A percentile compares a stretch with the other conserved stretches of the same genome.
phyloP scores from a whole-genome alignment of 2,329 filamentous ascomycete species.

The Fusarium haematococcum region DNA sequence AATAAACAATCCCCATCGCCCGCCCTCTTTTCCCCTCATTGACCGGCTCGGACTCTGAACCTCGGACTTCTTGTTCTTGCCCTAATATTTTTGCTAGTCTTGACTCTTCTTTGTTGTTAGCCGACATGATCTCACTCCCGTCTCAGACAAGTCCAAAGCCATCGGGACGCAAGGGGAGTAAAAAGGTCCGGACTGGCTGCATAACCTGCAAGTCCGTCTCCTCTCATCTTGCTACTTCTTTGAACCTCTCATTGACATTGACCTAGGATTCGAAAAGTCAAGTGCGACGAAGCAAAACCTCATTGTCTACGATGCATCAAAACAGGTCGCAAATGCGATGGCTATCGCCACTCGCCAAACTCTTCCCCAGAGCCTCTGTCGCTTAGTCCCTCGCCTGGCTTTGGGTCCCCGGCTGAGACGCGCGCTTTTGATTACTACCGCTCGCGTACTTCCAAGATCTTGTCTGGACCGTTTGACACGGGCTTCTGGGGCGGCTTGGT shows the following conservation, averaged over 20 bases:
- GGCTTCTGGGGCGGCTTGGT: slow-evolving; percentile 60
- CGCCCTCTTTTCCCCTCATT: slow-evolving; percentile 24
- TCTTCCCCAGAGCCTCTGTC: slow-evolving; percentile 28
- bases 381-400: slow-evolving; percentile 34
- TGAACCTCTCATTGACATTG: neutral
- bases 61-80: slow-evolving; percentile 6
- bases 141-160: slow-evolving; percentile 21
- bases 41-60: slow-evolving; percentile 30
- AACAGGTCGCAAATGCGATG: slow-evolving; percentile 68
- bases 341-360: slow-evolving; percentile 54
- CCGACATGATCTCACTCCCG: slow-evolving; percentile 15
- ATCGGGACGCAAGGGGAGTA: slow-evolving; percentile 55
- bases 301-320: slow-evolving; percentile 64
- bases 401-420: slow-evolving; percentile 35
- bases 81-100: neutral
- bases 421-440: slow-evolving; percentile 51
- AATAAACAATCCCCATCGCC: slow-evolving; percentile 25
- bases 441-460: slow-evolving; percentile 51
- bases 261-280: slow-evolving; percentile 64
- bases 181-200: slow-evolving; percentile 63
- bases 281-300: slow-evolving; percentile 68
- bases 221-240: neutral
- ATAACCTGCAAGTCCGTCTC: slow-evolving; percentile 66
- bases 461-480: slow-evolving; percentile 57
- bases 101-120: neutral